Evolutionary conservation across 305 asterid species (phyloP), one percentile per base, ranked within the genome.

Genomic region (Fraxinus velutina): DNA sequence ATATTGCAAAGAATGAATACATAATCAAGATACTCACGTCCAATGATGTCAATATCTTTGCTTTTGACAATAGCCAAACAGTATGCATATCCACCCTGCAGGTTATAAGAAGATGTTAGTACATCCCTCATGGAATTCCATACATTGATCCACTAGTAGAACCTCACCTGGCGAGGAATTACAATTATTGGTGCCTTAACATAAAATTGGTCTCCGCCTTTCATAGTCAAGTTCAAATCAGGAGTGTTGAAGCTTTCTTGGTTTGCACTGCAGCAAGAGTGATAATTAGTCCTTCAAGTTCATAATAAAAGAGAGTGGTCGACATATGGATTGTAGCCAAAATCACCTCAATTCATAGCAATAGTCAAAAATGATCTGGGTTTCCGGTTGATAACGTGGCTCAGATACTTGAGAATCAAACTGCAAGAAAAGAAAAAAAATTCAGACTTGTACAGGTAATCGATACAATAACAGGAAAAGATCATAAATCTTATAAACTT

Each of bases 61-160:
- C 97, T 95, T 86, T 89, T 92, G 82, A 93, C 87, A 13, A 95
- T 73, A 81, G 93, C 98, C 90, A 95, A 88, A 84, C 99, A 93
- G 72, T 83, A 95, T 7, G 89, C 86, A 37, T 9, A 17, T 60
- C 92, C 91, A 50, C 88, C 92, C 97, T 93, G 93, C 82, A 84
- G 78, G 76, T 34, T 55, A 71, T 30, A 3, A 76, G 32, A 73
- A 78, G 74, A 36, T 15, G 37, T 83, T 80, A 86, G 80, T 79
- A 83, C 66, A 50, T 50, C 44, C 15, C 76, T 50, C 66, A 75
- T 39, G 32, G 42, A 60, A 79, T 19, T 32, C 19, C 55, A 42
- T 22, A 76, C 19, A 47, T 52, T 71, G 24, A 84, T 29, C 52
- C 15, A 19, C 27, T 66, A 2, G 29, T 71, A 74, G 33, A 60